These are phyloP conservation scores for Plasmodium sp. DNA, from an alignment of 169 alveolate genomes.

Conservation along the genomic window DNA sequence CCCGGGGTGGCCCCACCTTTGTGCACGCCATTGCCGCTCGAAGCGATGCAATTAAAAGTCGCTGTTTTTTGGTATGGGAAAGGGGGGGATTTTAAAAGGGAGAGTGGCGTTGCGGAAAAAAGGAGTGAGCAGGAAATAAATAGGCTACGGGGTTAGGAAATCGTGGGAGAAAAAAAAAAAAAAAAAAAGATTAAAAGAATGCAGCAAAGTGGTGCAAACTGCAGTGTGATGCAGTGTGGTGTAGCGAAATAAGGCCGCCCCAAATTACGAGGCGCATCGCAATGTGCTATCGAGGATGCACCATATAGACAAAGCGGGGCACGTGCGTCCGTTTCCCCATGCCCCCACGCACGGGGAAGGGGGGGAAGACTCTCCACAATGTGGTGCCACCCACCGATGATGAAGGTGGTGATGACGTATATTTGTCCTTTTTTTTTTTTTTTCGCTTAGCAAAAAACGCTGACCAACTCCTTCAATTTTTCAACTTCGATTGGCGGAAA, in stretches of 20 bases:
- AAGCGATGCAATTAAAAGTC: background rate
- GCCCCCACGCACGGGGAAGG: background rate
- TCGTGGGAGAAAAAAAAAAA: background rate
- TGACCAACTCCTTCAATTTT: background rate
- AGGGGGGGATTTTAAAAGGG: background rate
- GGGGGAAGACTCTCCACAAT: background rate
- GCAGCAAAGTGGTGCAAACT: background rate
- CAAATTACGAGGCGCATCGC: background rate
- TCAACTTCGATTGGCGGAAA: slow-evolving; percentile 8
- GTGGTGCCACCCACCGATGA: background rate
- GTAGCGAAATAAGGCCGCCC: background rate
- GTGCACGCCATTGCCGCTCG: background rate
- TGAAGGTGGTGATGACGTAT: background rate
- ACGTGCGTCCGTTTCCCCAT: background rate
- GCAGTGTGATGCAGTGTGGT: too few relatives aligned
- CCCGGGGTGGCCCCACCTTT: background rate
- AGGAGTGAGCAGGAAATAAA: background rate
- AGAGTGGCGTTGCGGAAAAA: background rate
- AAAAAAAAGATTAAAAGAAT: background rate
- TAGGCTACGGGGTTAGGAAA: background rate
- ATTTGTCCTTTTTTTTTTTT: background rate
- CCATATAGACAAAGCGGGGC: background rate
- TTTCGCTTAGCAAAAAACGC: background rate
- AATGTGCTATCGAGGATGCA: background rate
- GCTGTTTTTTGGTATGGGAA: background rate